phyloP scores from a whole-genome alignment of 2,329 filamentous ascomycete genomes.

The Metarhizium rileyi region DNA sequence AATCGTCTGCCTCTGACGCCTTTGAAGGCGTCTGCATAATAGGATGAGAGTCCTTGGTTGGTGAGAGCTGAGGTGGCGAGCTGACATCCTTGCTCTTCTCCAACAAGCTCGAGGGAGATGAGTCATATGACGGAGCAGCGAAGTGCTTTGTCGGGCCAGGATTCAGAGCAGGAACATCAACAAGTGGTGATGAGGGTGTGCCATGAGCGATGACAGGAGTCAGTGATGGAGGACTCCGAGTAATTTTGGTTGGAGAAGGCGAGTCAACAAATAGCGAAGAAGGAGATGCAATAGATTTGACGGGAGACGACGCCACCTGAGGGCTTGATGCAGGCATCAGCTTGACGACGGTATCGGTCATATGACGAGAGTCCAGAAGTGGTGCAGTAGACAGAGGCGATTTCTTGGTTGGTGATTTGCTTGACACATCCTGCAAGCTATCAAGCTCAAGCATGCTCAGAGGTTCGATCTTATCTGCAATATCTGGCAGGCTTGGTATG shows the following conservation, averaged over 20 bases:
- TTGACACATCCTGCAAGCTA: slow-evolving; percentile 12
- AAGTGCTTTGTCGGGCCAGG: slow-evolving; percentile 1
- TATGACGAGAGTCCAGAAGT: slow-evolving; percentile 16
- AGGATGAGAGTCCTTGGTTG: background rate
- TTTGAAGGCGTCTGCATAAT: background rate
- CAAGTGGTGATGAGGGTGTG: background rate
- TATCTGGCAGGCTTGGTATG: slow-evolving; percentile 16
- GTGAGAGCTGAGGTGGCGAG: background rate
- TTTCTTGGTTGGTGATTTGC: slow-evolving; percentile 23
- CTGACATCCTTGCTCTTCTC: background rate
- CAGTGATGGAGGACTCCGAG: background rate
- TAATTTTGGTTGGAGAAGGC: background rate
- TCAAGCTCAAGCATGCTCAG: slow-evolving; percentile 15
- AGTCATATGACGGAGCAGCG: background rate
- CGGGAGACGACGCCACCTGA: slow-evolving; percentile 19
- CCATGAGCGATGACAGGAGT: background rate
- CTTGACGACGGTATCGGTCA: slow-evolving; percentile 20
- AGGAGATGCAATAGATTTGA: slow-evolving; percentile 18
- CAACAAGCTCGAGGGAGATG: background rate
- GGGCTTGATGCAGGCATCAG: slow-evolving; percentile 17
- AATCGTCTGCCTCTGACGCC: background rate
- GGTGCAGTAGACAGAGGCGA: slow-evolving; percentile 17
- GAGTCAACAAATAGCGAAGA: slow-evolving; percentile 16
- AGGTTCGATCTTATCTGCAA: slow-evolving; percentile 20
- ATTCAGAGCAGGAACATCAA: background rate